Conservation (phyloP, 495 filamentous ascomycete genomes). For the Melanomma pulvis-pyrius region DNA sequence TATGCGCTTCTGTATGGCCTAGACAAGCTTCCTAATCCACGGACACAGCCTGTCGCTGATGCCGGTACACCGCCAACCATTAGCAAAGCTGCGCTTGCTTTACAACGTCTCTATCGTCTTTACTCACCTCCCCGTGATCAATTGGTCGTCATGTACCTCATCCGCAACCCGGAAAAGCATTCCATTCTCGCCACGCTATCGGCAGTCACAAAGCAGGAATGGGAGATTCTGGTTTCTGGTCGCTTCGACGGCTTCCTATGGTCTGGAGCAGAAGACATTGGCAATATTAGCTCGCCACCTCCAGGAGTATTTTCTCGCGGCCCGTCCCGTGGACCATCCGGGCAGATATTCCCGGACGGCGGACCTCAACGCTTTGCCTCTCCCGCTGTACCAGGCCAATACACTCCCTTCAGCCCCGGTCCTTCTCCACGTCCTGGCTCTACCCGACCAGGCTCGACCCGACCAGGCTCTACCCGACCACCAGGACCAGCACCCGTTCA, state of each 20-base stretch:
- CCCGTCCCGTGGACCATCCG: slow-evolving; percentile 39
- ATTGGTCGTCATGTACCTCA: slow-evolving; percentile 83
- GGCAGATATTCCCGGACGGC: background rate
- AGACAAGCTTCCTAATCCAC: slow-evolving; percentile 54
- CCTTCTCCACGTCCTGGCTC: slow-evolving; percentile 16
- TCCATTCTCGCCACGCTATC: slow-evolving; percentile 85
- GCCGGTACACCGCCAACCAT: slow-evolving; percentile 65
- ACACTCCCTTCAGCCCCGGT: slow-evolving; percentile 4
- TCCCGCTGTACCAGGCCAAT: slow-evolving; percentile 3
- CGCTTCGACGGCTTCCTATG: slow-evolving; percentile 97
- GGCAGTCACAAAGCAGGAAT: slow-evolving; percentile 82
- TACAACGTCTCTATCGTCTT: slow-evolving; percentile 85
- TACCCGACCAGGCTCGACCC: background rate
- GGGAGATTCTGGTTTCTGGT: slow-evolving; percentile 94
- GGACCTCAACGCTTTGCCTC: background rate
- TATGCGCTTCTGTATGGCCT: slow-evolving; percentile 74
- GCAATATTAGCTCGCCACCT: slow-evolving; percentile 43
- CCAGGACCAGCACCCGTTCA: slow-evolving; percentile 64
- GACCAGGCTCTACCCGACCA: slow-evolving; percentile 14
- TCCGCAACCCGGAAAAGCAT: slow-evolving; percentile 80
- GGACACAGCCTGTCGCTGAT: slow-evolving; percentile 59
- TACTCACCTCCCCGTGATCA: slow-evolving; percentile 72
- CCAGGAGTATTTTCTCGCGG: slow-evolving; percentile 29
- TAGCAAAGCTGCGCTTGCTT: slow-evolving; percentile 68
- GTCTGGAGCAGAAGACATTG: slow-evolving; percentile 73